Base-by-base conservation (phyloP, 2,329 filamentous ascomycete species). In the Fusarium veterinarium region DNA sequence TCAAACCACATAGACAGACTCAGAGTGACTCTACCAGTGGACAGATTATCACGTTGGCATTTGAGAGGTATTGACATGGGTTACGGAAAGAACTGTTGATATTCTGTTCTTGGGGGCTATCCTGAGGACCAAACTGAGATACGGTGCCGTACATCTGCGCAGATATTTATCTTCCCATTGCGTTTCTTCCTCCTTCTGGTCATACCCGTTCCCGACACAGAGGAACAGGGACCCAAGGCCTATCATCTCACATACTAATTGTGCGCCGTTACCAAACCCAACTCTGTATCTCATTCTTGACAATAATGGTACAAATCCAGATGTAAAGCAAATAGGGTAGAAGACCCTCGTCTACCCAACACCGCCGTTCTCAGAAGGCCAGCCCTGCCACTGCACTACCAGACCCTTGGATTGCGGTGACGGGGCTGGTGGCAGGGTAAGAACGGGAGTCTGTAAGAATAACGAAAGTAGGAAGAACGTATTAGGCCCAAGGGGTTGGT, bases 301-400 rank as follows among this genome's bases (percentile, higher is more conserved):
- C 37, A 71, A 63, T 66, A 73, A 68, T 73, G 40, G 60, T 77
- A 77, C 70, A 76, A 48, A 74, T 63, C 42, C 66, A 68, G 16
- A 70, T 73, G 58, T 42, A 55, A 58, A 67, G 60, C 60, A 53
- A 65, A 46, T 23, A 58, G 41, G 37, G 48, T 42, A 23, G 31
- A 41, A 41, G 31, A 44, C 20, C 25, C 41, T 56, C 42, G 37
- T 30, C 64, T 60, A 68, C 49, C 65, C 52, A 52, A 63, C 44
- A 63, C 12, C 58, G 38, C 41, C 58, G 35, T 66, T 62, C 46
- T 69, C 64, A 41, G 58, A 71, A 64, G 41, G 46, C 31, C 51
- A 59, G 45, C 60, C 56, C 42, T 46, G 55, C 55, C 38, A 28
- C 51, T 19, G 28, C 23, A n/a, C 35, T 23, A 31, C 33, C 25